Evolutionary conservation across 2,329 filamentous ascomycete species (phyloP), one percentile per base, ranked within the genome.

Genomic region (Epichloe glyceriae): DNA sequence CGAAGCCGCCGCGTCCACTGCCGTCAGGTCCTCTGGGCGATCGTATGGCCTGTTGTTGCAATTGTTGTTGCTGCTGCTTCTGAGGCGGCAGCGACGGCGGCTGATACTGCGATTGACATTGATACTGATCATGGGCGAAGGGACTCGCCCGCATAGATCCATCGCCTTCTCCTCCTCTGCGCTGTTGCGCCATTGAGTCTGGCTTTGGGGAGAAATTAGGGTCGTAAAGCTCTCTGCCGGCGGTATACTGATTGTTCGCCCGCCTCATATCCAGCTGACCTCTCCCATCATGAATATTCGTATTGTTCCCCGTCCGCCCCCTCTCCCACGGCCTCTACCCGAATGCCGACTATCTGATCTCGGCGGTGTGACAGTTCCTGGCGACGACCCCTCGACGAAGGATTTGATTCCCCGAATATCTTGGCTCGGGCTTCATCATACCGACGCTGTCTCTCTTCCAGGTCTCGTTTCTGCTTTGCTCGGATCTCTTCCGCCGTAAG

Each of bases 361-460:
- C 20, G 82, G 82, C 20, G 83, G 81, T 14, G 82, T 68, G 42
- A 77, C 72, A 44, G 71, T 78, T 10, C 80, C 79, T 0, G 82
- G 80, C 4, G 80, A 80, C 4, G 82, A 82, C 7, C 74, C 1
- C 81, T 78, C 0, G 82, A 77, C 7, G 71, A 72, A 10, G 71
- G 66, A 35, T 67, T 71, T 10, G 71, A 70, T 35, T 79, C 80
- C 19, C 89, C 89, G 66, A 96, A 91, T 50, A 96, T 83, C 64
- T 89, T 85, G 59, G 91, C 88, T 33, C 91, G 78, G 5, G 83
- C 87, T 70, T 95, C 89, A 54, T 94, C 86, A 64, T 96, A 96
- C 54, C 86, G 85, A 51, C 82, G 82, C 70, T 95, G 86, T 71
- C 93, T 95, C 70, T 95, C 89, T 62, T 94, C 89, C 10, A 82